phyloP scores from a whole-genome alignment of 768 basidiomycete species.

The Auricularia cornea region DNA sequence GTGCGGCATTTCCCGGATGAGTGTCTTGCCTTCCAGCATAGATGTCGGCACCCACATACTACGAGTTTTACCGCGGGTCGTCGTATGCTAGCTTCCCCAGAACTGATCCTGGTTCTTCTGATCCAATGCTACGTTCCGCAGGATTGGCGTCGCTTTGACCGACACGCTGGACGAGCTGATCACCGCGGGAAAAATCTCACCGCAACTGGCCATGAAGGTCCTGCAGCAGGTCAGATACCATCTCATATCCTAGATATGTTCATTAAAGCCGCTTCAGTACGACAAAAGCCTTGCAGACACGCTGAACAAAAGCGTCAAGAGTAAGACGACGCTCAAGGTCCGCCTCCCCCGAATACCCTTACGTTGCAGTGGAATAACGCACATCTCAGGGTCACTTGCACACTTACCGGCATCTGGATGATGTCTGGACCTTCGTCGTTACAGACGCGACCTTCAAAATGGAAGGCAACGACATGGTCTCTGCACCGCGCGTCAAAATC shows the following conservation, averaged over 20 bases:
- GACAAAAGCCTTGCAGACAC: constrained; percentile 93
- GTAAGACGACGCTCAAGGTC: constrained; percentile 92
- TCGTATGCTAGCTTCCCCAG: constrained; percentile 44
- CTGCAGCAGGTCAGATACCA: constrained; percentile 84
- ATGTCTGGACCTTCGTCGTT: constrained; percentile 98
- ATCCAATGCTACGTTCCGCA: too few relatives aligned
- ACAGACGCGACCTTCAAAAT: constrained; percentile 92
- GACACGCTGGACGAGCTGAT: constrained; percentile 98
- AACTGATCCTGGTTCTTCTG: too few relatives aligned
- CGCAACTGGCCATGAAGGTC: constrained; percentile 95
- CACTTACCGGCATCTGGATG: constrained; percentile 89
- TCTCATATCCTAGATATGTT: too few relatives aligned
- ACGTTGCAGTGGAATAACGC: too few relatives aligned
- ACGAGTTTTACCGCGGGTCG: constrained; percentile 87
- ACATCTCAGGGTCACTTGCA: constrained; percentile 87
- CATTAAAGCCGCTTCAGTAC: too few relatives aligned
- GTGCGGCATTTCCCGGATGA: too few relatives aligned
- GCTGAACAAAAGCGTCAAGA: constrained; percentile 89
- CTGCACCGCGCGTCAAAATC: constrained; percentile 81
- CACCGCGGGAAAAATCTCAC: constrained; percentile 94
- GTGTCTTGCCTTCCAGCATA: too few relatives aligned
- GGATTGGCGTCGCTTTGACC: constrained; percentile 94
- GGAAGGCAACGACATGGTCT: constrained; percentile 78
- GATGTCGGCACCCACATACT: constrained; percentile 51
- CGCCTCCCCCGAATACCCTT: too few relatives aligned